phyloP scores from a whole-genome alignment of 176 grass and related monocot genomes.

The Paspalum vaginatum region DNA sequence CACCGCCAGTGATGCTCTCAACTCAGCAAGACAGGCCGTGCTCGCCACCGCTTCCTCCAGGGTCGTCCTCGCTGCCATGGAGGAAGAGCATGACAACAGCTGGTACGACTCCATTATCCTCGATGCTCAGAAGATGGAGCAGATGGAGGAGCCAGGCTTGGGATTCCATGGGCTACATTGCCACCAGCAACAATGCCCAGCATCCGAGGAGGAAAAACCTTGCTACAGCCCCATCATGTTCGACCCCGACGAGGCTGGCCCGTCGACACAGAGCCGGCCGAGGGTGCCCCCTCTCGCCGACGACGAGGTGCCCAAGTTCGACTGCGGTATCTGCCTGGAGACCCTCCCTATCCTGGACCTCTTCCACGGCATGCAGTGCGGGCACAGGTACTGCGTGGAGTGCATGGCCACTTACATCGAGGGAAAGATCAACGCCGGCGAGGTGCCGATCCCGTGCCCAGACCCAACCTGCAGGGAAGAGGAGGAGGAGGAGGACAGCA shows the following conservation, averaged over 20 bases:
- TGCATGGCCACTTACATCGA: slow-evolving; percentile 52
- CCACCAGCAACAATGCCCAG: neutral
- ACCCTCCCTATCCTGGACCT: slow-evolving; percentile 12
- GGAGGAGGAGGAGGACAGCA: neutral
- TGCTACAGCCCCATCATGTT: neutral
- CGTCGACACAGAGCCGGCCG: slow-evolving; percentile 21
- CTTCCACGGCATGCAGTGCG: slow-evolving; percentile 41
- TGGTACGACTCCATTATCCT: neutral
- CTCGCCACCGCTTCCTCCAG: neutral
- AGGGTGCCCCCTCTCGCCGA: slow-evolving; percentile 27
- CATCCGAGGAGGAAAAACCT: neutral
- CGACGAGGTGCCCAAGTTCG: slow-evolving; percentile 32
- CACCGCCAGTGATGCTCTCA: neutral
- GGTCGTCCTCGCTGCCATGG: neutral
- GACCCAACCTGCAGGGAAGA: slow-evolving; percentile 26
- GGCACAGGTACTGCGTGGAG: slow-evolving; percentile 51
- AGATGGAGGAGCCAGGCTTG: neutral
- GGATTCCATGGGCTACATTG: neutral
- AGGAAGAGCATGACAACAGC: neutral
- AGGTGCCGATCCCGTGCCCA: slow-evolving; percentile 45
- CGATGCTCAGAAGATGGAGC: neutral
- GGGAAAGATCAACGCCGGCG: slow-evolving; percentile 27
- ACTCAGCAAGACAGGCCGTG: neutral
- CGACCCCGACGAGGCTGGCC: slow-evolving; percentile 21
- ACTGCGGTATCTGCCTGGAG: slow-evolving; percentile 59